Conservation (phyloP, 257 asterid species). For the Solanum sitiens region DNA sequence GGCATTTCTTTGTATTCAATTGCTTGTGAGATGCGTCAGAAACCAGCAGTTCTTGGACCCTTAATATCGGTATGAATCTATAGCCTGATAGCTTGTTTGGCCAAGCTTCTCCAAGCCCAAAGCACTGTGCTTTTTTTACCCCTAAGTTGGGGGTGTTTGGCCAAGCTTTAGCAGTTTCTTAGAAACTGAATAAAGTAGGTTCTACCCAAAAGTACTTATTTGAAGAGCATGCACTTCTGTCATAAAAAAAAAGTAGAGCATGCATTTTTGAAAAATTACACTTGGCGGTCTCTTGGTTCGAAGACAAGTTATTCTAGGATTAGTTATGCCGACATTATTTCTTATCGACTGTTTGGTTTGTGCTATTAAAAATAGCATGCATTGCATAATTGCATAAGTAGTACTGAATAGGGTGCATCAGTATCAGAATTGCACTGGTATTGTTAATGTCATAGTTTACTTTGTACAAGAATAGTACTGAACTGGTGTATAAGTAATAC, state of each 20-base stretch:
- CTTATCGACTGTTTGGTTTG: neutral
- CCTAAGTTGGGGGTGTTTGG: neutral
- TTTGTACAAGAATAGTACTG: neutral
- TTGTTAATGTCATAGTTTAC: neutral
- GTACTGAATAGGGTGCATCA: neutral
- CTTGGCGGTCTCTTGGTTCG: neutral
- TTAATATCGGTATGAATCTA: constrained; percentile 50
- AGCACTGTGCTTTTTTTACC: neutral
- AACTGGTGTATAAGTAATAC: neutral
- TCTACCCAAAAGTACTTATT: neutral
- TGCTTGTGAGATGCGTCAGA: constrained; percentile 52
- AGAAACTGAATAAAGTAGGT: neutral
- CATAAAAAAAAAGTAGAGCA: neutral
- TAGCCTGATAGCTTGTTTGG: neutral
- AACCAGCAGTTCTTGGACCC: constrained; percentile 67
- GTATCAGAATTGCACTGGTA: neutral
- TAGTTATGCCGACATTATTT: neutral
- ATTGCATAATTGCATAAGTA: neutral
- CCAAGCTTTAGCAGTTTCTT: neutral
- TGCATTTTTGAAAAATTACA: neutral
- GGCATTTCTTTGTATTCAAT: constrained; percentile 70
- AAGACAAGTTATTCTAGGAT: neutral
- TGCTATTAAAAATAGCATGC: neutral
- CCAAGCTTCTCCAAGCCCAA: neutral
- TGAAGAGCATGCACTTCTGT: neutral